Conservation (phyloP, 2,329 filamentous ascomycete genomes). For the Colletotrichum trifolii region DNA sequence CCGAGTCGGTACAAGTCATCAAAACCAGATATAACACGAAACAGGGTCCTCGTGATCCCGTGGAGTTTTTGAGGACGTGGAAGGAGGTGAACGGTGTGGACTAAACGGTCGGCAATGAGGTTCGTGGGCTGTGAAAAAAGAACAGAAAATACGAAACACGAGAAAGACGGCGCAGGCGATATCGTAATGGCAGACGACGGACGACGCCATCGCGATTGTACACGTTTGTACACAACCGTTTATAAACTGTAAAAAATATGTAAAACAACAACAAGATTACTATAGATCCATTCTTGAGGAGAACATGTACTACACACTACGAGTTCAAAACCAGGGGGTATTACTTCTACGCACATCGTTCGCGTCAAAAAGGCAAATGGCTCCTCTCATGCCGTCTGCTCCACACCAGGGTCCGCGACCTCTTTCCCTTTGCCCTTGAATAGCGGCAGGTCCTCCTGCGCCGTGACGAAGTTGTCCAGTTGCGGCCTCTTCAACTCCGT, state of each 20-base stretch:
- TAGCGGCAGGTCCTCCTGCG: slow-evolving; percentile 55
- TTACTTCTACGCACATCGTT: background rate
- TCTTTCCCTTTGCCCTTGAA: slow-evolving; percentile 31
- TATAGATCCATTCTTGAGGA: background rate
- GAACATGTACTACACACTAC: background rate
- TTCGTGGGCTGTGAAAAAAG: no score
- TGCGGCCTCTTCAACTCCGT: slow-evolving; percentile 47
- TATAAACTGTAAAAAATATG: slow-evolving; percentile 35
- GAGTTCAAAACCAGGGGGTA: background rate
- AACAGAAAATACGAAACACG: no score
- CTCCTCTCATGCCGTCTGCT: slow-evolving; percentile 15
- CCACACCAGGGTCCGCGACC: background rate
- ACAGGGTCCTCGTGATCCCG: slow-evolving; percentile 69
- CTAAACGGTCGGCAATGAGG: slow-evolving; percentile 44
- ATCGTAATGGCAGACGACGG: no score
- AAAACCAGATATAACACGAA: slow-evolving; percentile 66
- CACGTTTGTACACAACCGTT: slow-evolving; percentile 28
- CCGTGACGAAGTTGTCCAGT: slow-evolving; percentile 67
- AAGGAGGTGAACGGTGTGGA: slow-evolving; percentile 74
- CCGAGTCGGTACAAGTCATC: slow-evolving; percentile 64
- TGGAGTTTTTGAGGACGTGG: slow-evolving; percentile 73
- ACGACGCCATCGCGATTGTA: no score
- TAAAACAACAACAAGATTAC: slow-evolving; percentile 4
- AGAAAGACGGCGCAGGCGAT: no score
- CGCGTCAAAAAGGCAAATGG: background rate